Base-by-base conservation (phyloP, 2,329 filamentous ascomycete genomes). In the Karstenula rhodostoma region DNA sequence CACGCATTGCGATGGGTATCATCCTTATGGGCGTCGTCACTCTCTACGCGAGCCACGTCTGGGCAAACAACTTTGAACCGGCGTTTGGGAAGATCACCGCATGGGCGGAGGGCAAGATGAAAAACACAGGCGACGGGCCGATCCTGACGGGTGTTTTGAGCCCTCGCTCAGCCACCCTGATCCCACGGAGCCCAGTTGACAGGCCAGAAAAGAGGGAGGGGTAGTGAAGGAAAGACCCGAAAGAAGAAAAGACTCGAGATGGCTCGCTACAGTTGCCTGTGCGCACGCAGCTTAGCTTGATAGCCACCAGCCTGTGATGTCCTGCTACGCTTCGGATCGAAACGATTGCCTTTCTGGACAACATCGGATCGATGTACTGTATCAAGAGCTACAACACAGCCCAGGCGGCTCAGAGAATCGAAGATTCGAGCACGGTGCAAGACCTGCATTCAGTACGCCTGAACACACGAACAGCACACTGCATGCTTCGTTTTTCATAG, bases 21-120 rank as follows among this genome's bases (percentile, higher is more conserved):
- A 17, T 54, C 12, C 13, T 54, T 9, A 44, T 54, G 37, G 17
- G 17, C 37, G 37, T n/a, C 17, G 37, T 54, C 35, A 54, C 51
- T 15, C 51, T 54, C 9, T 43, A 32, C 17, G 35, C 37, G 37
- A 44, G 51, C 51, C 51, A 54, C 17, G 6, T 54, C 23, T 54
- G 51, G 51, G 51, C 51, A 43, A 43, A 54, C 25, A 54, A 43
- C 22, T 37, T 54, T 13, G 51, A 54, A 25, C 51, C 51, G 8
- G 23, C 15, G 25, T 54, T 54, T 43, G 51, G 51, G 15, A 54
- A 44, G 10, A 43, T 54, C 13, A 54, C 51, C 4, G 51, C 51
- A 1, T 54, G 51, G 51, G 51, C 37, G 37, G 51, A 54, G 37
- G 37, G 27, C 23, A 54, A 43, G 25, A 54, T 54, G 51, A 54